Evolutionary conservation across 495 filamentous ascomycete species (phyloP).

Genomic region (Podospora conica): DNA sequence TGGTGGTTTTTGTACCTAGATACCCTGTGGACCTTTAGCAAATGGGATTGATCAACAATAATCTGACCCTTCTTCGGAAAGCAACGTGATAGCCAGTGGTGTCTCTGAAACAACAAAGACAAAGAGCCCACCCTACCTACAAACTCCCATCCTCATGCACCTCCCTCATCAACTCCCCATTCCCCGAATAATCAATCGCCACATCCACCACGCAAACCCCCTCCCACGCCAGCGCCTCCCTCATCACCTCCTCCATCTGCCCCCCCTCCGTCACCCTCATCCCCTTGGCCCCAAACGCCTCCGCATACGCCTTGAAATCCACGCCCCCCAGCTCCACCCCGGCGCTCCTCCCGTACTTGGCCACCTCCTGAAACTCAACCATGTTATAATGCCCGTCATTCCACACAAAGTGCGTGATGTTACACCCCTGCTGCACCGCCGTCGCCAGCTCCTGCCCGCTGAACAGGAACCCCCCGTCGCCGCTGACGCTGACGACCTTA

Average conservation of each 20-base stretch:
- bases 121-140: background rate
- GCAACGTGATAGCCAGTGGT: too few relatives aligned
- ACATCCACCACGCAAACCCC: constrained; percentile 37
- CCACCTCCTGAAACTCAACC: constrained; percentile 39
- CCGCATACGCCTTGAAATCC: constrained; percentile 33
- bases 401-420: constrained; percentile 40
- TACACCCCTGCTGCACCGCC: constrained; percentile 34
- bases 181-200: constrained; percentile 29
- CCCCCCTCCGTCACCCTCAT: constrained; percentile 19
- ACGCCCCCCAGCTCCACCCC: constrained; percentile 33
- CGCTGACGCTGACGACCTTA: constrained; percentile 31
- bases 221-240: constrained; percentile 25
- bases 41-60: too few relatives aligned
- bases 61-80: too few relatives aligned
- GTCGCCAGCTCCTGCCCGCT: constrained; percentile 29
- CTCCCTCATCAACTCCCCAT: constrained; percentile 18
- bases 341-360: constrained; percentile 32
- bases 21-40: too few relatives aligned
- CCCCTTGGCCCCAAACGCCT: constrained; percentile 34
- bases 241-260: constrained; percentile 29
- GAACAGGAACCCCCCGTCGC: constrained; percentile 40
- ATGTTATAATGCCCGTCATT: constrained; percentile 39
- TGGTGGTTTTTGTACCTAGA: too few relatives aligned
- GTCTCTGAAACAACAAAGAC: too few relatives aligned
- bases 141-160: constrained; percentile 1